Base-by-base conservation (phyloP, 176 grass and related monocot genomes). In the Olyra latifolia region DNA sequence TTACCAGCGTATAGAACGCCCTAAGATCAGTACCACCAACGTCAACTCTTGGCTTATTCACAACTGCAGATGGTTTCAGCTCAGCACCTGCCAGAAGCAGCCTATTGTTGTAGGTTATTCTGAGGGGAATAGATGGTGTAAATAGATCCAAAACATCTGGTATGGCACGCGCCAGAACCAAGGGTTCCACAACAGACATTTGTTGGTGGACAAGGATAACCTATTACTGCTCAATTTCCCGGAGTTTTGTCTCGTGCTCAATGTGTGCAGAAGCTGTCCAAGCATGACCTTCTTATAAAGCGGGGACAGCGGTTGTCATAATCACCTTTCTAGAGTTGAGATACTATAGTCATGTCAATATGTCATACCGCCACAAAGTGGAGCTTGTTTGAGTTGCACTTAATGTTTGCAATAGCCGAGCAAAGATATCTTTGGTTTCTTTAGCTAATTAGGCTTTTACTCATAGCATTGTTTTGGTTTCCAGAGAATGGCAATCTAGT, bases 1-100 rank as follows among this genome's bases (percentile, higher is more conserved):
- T 89, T 71, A 91, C 92, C 85, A 91, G 68, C 2, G 86, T 82
- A 50, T 91, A 94, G 43, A 89, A 94, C 74, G 77, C 87, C 58
- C 83, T 85, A 6, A 91, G 80, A 38, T 91, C 92, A 9, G 53
- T 71, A 61, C 92, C 89, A 42, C 92, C 86, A 72, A 87, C 50
- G 42, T 94, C 92, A 76, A 89, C 56, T 44, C 78, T 84, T 20
- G 92, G 92, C 6, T 80, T 87, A 73, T 84, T 82, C 10, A 74
- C 30, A 2, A 87, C 23, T n/a, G 62, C 83, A 8, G 86, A 91
- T 20, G 92, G 86, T 32, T 81, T 88, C 25, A 94, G n/a, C 79
- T 89, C 83, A 22, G 69, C 49, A n/a, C 92, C 92, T 23, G 82
- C 68, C 15, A 90, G 40, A 25, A 94, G 70, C 40, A 83, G 49